Evolutionary conservation across 192 early-diverging fungal genomes (phyloP), one percentile per base, ranked within the genome.

Genomic region (Dimargaris xerosporica): DNA sequence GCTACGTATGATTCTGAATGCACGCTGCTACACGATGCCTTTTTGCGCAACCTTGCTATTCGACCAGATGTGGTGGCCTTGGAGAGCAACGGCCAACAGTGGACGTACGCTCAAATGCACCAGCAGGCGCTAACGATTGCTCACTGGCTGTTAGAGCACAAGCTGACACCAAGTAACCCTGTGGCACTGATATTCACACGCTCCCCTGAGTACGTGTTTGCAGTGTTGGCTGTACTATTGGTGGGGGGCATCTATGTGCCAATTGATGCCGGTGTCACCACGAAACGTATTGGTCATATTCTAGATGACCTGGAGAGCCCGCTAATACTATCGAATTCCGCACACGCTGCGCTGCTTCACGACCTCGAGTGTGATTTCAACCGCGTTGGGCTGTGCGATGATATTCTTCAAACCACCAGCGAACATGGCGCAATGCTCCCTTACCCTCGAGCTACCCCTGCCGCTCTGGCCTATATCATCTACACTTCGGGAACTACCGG

Each of bases 401-500:
- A n/a, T n/a, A n/a, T n/a, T n/a, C n/a, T n/a, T n/a, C n/a, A n/a
- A n/a, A n/a, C n/a, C n/a, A n/a, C n/a, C n/a, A n/a, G n/a, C n/a
- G n/a, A n/a, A n/a, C n/a, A n/a, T n/a, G n/a, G n/a, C n/a, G n/a
- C n/a, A n/a, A n/a, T n/a, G n/a, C n/a, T n/a, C n/a, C n/a, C n/a
- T n/a, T n/a, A n/a, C n/a, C n/a, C n/a, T n/a, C n/a, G n/a, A n/a
- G n/a, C n/a, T n/a, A n/a, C n/a, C n/a, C n/a, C n/a, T n/a, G n/a
- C n/a, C n/a, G n/a, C n/a, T n/a, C 19, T 34, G 21, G 58, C 39
- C 23, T 43, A 44, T 19, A 60, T 60, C 26, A 23, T 60, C n/a
- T 44, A 31, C n/a, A 60, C 58, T 43, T 60, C 58, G 1, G 58
- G 58, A 3, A 60, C 58, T 41, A 60, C 58, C n/a, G 58, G 58